Evolutionary conservation across 495 filamentous ascomycete genomes (phyloP), one percentile per base, ranked within the genome.

Genomic region (Penicillium coprophilum): DNA sequence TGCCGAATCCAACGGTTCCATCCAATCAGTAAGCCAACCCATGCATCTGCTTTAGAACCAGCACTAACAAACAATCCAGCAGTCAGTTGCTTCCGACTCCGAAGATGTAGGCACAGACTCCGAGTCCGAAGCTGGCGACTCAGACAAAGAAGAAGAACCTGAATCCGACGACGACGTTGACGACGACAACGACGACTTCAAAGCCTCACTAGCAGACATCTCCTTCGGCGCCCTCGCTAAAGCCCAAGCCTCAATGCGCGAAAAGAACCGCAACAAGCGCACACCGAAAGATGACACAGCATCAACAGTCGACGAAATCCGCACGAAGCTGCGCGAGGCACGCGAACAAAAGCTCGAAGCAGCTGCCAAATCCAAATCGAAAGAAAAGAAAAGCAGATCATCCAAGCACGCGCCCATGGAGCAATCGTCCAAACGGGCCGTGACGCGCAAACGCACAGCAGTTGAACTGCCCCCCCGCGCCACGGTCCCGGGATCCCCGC

Each of bases 321-420:
- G 75, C 11, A 66, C 69, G 19, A 51, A 54, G 36, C 67, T 77
- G 55, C 71, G 62, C 50, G 65, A 81, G 71, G 73, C 79, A 6
- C 52, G 52, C 31, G 52, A 54, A 34, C 43, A 77, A 62, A 68
- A 77, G 46, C 71, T 57, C 49, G 57, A 55, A n/a, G 53, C 63
- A 1, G 58, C 53, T 65, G 70, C 58, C 52, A 73, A 75, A 53
- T 47, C 62, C 55, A 79, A 74, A 61, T 73, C 78, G 54, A 66
- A 46, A 58, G 62, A 38, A 61, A 66, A 60, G 59, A 74, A 69
- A 64, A 76, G 67, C 52, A 86, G 92, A n/a, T 38, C 11, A 63
- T 89, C 79, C 69, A 98, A 98, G 69, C 91, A 97, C 69, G 94
- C 94, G 0, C 94, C 94, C 0, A 80, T 83, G 48, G 86, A 90